Evolutionary conservation across 75 land plant species (phyloP), one percentile per base, ranked within the genome.

Genomic region (Gnetum montanum): DNA sequence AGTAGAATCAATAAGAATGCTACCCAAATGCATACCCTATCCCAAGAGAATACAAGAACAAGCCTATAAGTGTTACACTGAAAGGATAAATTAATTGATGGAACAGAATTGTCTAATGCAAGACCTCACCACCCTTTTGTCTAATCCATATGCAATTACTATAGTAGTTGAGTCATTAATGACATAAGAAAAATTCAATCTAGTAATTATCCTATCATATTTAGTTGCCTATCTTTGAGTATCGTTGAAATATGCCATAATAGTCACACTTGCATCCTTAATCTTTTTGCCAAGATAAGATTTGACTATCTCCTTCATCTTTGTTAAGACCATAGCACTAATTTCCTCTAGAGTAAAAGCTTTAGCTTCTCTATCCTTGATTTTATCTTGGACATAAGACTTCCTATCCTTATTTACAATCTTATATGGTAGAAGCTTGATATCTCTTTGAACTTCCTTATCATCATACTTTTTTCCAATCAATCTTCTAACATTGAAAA

Each of bases 1-100:
- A 92, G 61, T 30, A 81, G 31, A 56, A 84, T 65, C 38, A 92
- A 65, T 60, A 87, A 51, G 19, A 70, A 28, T 10, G 93, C 75
- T 7, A 88, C 76, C 97, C 97, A 92, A 1, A 92, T 78, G 63
- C 97, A 92, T 18, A 92, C 88, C 97, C 97, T 92, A 70, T 28
- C 49, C 12, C 10, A 26, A 49, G 27, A 59, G 36, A 28, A n/a
- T n/a, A n/a, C n/a, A n/a, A n/a, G n/a, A n/a, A n/a, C n/a, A n/a
- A n/a, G n/a, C n/a, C n/a, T n/a, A n/a, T n/a, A n/a, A n/a, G n/a
- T n/a, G n/a, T n/a, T n/a, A n/a, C n/a, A n/a, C n/a, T n/a, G n/a
- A n/a, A n/a, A n/a, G n/a, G n/a, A n/a, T n/a, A n/a, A n/a, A n/a
- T n/a, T n/a, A n/a, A n/a, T n/a, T 41, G 43, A 41, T 12, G 38